phyloP scores from a whole-genome alignment of 2,329 filamentous ascomycete species.

The Fusarium coicis region DNA sequence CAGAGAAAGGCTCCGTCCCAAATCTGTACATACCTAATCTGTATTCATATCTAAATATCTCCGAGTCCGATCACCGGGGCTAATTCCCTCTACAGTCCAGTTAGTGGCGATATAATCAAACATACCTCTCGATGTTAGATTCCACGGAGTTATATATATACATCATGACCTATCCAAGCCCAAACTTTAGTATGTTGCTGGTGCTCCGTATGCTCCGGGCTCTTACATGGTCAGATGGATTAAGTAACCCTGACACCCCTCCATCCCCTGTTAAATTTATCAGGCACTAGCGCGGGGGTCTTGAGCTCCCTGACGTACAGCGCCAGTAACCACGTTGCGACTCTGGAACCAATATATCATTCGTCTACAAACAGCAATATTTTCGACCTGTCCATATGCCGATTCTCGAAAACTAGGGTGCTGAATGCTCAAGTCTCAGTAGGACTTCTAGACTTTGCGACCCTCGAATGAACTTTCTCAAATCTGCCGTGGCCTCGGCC shows the following conservation, averaged over 20 bases:
- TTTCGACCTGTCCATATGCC: slow-evolving; percentile 3
- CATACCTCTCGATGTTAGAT: not conserved
- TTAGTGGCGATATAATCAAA: not conserved
- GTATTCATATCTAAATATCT: not conserved
- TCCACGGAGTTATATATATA: not conserved
- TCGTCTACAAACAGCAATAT: slow-evolving; percentile 6
- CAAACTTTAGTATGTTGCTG: not conserved
- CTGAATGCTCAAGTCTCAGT: not conserved
- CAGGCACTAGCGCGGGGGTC: slow-evolving; percentile 43
- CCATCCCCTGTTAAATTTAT: slow-evolving; percentile 9
- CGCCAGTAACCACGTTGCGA: slow-evolving; percentile 44
- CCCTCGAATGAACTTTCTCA: slow-evolving; percentile 88
- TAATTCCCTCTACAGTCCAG: not conserved
- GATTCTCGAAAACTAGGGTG: not conserved
- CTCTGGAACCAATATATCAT: slow-evolving; percentile 26
- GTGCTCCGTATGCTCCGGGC: not conserved
- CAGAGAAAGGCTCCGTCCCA: not conserved
- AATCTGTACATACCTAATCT: not conserved
- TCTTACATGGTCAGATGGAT: not conserved
- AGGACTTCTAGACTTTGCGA: not conserved
- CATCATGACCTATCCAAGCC: not conserved
- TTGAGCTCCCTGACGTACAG: slow-evolving; percentile 30
- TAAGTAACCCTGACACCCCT: slow-evolving; percentile 1
- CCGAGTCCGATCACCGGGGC: too few relatives aligned
- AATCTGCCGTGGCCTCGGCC: slow-evolving; percentile 95